Conservation (phyloP, 306 rosid genomes). For the Lathyrus oleraceus region DNA sequence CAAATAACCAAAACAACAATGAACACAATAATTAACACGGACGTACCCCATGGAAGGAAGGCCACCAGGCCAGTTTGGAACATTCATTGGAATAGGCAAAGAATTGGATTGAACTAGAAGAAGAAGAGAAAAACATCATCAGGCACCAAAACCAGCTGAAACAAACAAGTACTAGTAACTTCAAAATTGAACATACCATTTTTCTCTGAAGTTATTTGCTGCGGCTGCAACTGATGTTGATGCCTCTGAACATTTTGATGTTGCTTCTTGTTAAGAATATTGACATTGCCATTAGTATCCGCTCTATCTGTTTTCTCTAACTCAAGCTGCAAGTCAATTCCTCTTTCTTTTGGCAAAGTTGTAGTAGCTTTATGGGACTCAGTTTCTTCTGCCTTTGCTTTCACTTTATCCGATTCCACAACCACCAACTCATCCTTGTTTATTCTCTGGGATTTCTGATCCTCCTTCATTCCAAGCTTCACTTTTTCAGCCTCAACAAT, state of each 20-base stretch:
- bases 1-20: conserved; percentile 13
- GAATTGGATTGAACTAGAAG: conserved; percentile 64
- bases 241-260: conserved; percentile 49
- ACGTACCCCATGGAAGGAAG: conserved; percentile 94
- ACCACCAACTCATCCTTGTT: conserved; percentile 54
- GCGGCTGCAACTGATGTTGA: conserved; percentile 33
- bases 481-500: conserved; percentile 64
- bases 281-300: conserved; percentile 47
- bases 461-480: conserved; percentile 58
- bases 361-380: conserved; percentile 47
- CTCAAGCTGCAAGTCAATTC: conserved; percentile 64
- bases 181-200: conserved; percentile 47
- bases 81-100: conserved; percentile 69
- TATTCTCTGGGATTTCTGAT: conserved; percentile 52
- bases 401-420: conserved; percentile 53
- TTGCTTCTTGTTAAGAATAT: conserved; percentile 46
- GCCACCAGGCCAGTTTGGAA: conserved; percentile 84
- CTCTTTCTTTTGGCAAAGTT: conserved; percentile 52
- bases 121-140: conserved; percentile 20
- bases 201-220: conserved; percentile 50
- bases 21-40: conserved; percentile 30
- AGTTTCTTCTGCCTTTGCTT: conserved; percentile 46
- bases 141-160: conserved; percentile 18
- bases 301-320: conserved; percentile 71
- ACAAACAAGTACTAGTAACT: not conserved